Base-by-base conservation (phyloP, 2,329 filamentous ascomycete genomes). In the Cercospora sesami region DNA sequence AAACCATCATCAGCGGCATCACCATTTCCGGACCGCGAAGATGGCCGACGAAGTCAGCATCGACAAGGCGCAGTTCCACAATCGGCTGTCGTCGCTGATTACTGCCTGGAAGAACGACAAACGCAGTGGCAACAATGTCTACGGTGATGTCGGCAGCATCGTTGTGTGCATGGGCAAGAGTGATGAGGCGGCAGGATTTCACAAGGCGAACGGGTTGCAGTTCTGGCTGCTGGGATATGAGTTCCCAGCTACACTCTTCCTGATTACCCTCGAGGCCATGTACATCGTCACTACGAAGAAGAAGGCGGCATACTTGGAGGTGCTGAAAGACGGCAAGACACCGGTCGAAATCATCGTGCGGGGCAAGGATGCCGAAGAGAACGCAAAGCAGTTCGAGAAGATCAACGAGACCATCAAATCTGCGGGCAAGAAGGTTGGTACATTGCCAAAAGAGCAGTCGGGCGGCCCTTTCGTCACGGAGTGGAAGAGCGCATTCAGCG, bases 151-250 rank as follows among this genome's bases (percentile, higher is more conserved):
- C 73, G 89, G 90, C 72, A 96, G 94, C 69, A 92, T 99, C 76
- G 84, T 95, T 75, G 87, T 97, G 68, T 86, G 96, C 79, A 95
- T 97, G 87, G 95, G 95, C 81, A 99, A 97, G 84, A 93, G 93
- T 71, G 93, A 95, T 77, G 94, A 97, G 77, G 86, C 88, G 51
- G 90, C 90, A 71, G 90, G 90, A 75, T 97, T 96, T 76, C 89
- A 94, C 81, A 99, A 99, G 85, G 96, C 94, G 77, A 97, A 97
- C 80, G 93, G 95, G 23, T 90, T 97, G 81, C 95, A 98, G 84
- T 96, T 98, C 81, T 99, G 96, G 96, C 86, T 99, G 65, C 87
- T 99, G 70, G 95, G 95, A 76, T 99, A 99, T 84, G 95, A 99
- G 80, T 99, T 99, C 78, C 95, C 95, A 36, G 94, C 94, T 45